Base-by-base conservation (phyloP, 2,329 filamentous ascomycete species). In the Pseudopyricularia cyperi region DNA sequence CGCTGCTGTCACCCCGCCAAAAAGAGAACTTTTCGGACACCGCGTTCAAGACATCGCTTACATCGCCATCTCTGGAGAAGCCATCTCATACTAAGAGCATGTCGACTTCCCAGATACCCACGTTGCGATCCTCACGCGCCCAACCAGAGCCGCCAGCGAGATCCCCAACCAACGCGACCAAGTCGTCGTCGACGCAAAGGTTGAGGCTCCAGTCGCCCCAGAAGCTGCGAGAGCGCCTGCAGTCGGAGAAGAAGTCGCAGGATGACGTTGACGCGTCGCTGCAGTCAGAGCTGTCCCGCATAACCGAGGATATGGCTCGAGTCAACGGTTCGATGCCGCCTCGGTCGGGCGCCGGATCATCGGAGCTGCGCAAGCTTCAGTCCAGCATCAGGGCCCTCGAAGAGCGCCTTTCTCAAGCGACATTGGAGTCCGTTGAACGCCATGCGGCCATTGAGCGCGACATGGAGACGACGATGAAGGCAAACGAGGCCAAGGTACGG, bases 141-240 rank as follows among this genome's bases (percentile, higher is more conserved):
- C 62, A 55, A 4, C 53, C 54, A 3, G 61, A 64, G 4, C 61
- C 59, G 7, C 59, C 61, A 9, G 59, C 58, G 6, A 60, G 66
- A 34, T 62, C 65, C n/a, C 61, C 63, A 6, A 59, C 63, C 19
- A 71, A 66, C 53, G 66, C 69, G 15, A 64, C 61, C n/a, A 73
- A 68, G 51, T 44, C 59, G 1, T 26, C 52, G 49, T 42, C 37
- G 17, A 44, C 50, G 11, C 68, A 68, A 50, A 84, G 81, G 57
- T 71, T 88, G 33, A 81, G 85, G 11, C 74, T 87, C 11, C 83
- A 87, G 55, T 84, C 79, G 14, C 76, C 83, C 0, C 84, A 85
- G 59, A 90, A 86, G 63, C 71, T 91, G 19, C 85, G 90, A 17
- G 90, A 96, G 68, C 83, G 91, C 33, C 74, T 96, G 1, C 85